Evolutionary conservation across 2,329 filamentous ascomycete genomes (phyloP).

Genomic region (Neonectria magnoliae): DNA sequence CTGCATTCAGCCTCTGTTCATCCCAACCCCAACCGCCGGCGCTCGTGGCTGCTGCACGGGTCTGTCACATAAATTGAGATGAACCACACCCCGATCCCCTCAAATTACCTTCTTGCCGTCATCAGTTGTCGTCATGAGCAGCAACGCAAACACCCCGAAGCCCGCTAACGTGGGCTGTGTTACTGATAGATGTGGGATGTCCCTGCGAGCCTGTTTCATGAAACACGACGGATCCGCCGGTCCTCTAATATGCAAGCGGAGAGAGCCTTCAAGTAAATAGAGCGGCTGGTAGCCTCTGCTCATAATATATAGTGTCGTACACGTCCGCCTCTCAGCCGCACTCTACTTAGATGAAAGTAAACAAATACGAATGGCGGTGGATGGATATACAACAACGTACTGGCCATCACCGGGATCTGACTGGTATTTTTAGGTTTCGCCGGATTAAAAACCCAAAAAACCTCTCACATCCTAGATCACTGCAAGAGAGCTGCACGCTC

Average conservation of each 20-base stretch:
- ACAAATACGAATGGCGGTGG: slow-evolving; percentile 8
- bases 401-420: neutral
- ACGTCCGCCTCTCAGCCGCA: slow-evolving; percentile 1
- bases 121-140: neutral
- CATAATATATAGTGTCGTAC: neutral
- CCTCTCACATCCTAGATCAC: neutral
- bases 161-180: slow-evolving; percentile 7
- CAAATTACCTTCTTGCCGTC: slow-evolving; percentile 6
- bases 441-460: neutral
- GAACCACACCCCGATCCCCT: slow-evolving; percentile 12
- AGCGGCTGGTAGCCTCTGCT: neutral
- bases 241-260: slow-evolving; percentile 11
- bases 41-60: slow-evolving; percentile 16
- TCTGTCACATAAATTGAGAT: slow-evolving; percentile 25
- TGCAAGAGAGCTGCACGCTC: neutral
- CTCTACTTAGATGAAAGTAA: slow-evolving; percentile 6
- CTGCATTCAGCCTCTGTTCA: slow-evolving; percentile 3
- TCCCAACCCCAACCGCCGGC: slow-evolving; percentile 2
- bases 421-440: slow-evolving; percentile 6
- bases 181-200: slow-evolving; percentile 4
- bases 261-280: slow-evolving; percentile 11
- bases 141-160: slow-evolving; percentile 1
- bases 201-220: slow-evolving; percentile 18
- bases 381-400: neutral
- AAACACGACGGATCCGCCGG: slow-evolving; percentile 15